Base-by-base conservation (phyloP, 495 filamentous ascomycete genomes). In the Darksidea phi region DNA sequence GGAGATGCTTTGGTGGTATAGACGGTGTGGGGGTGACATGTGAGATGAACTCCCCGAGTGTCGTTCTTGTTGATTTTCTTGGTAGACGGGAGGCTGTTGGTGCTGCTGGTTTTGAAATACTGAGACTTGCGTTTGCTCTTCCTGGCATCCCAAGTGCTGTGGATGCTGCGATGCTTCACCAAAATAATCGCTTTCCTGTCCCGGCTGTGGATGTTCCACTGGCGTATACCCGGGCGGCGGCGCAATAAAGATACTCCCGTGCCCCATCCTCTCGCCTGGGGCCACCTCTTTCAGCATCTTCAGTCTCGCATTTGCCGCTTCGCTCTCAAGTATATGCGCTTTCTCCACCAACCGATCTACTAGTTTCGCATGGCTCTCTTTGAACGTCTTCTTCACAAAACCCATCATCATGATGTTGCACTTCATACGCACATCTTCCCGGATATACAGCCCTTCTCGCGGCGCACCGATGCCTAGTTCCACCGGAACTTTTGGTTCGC, bases 331-430 rank as follows among this genome's bases (percentile, higher is more conserved):
- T 15, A 61, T 46, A 45, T 68, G 69, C 18, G 85, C 81, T 63
- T 87, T 88, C 53, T 79, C 76, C 5, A 86, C 74, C 18, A 92
- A 73, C 5, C 84, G 73, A 21, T 85, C 83, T 1, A 91, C 86
- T 36, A 94, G 76, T 2, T 79, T 75, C 15, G 75, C 77, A 63
- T 90, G 86, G 1, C 86, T 79, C 60, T 86, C 87, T 68, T 87
- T 88, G 21, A 91, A 77, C 21, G 86, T 90, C 70, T 80, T 82
- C 77, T 87, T 90, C 41, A 92, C 86, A 67, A 91, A 91, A 10
- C 75, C 70, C 0, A 83, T 79, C 75, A 90, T 80, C 60, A 89
- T 73, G 18, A 90, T 74, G 66, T 91, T 91, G 77, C 87, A 91
- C 54, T 79, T 79, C 75, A 94, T 84, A 52, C 89, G 82, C 45